phyloP scores from a whole-genome alignment of 495 filamentous ascomycete genomes.

The Astrocystis sublimbata region DNA sequence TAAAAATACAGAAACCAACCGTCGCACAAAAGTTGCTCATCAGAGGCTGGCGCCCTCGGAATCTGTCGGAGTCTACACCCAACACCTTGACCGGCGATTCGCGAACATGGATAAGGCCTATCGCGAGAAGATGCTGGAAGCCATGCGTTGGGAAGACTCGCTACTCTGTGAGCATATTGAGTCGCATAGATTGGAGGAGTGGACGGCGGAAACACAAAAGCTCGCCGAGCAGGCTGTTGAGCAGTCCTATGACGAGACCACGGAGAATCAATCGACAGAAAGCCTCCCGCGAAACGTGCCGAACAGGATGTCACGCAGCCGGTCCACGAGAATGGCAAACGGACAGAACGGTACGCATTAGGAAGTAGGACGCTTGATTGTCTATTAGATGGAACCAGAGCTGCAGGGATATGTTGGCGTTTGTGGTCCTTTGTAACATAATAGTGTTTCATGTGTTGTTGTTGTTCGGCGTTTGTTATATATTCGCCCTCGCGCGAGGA shows the following conservation, averaged over 20 bases:
- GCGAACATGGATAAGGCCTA: slow-evolving; percentile 44
- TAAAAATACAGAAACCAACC: slow-evolving; percentile 27
- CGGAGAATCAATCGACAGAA: slow-evolving; percentile 22
- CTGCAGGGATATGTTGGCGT: slow-evolving; percentile 13
- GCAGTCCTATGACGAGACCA: slow-evolving; percentile 30
- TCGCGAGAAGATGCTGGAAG: slow-evolving; percentile 52
- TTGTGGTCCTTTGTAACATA: slow-evolving; percentile 28
- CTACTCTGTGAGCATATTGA: slow-evolving; percentile 55
- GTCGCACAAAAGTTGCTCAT: slow-evolving; percentile 20
- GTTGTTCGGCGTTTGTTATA: slow-evolving; percentile 26
- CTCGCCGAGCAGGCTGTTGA: slow-evolving; percentile 37
- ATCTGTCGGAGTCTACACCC: slow-evolving; percentile 53
- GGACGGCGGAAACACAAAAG: slow-evolving; percentile 55
- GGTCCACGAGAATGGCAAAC: slow-evolving; percentile 24
- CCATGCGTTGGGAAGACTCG: slow-evolving; percentile 58
- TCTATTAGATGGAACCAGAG: not conserved
- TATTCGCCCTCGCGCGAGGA: slow-evolving; percentile 28
- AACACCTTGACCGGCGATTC: slow-evolving; percentile 57
- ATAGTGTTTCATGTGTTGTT: slow-evolving; percentile 23
- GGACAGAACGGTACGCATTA: slow-evolving; percentile 34
- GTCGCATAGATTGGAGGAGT: slow-evolving; percentile 59
- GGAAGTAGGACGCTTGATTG: slow-evolving; percentile 1
- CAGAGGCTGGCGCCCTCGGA: slow-evolving; percentile 48
- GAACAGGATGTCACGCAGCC: slow-evolving; percentile 20
- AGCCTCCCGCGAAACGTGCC: slow-evolving; percentile 19